These are phyloP conservation scores for Fonsecaea monophora DNA, from an alignment of 2,329 filamentous ascomycete species.

Conservation along the genomic window DNA sequence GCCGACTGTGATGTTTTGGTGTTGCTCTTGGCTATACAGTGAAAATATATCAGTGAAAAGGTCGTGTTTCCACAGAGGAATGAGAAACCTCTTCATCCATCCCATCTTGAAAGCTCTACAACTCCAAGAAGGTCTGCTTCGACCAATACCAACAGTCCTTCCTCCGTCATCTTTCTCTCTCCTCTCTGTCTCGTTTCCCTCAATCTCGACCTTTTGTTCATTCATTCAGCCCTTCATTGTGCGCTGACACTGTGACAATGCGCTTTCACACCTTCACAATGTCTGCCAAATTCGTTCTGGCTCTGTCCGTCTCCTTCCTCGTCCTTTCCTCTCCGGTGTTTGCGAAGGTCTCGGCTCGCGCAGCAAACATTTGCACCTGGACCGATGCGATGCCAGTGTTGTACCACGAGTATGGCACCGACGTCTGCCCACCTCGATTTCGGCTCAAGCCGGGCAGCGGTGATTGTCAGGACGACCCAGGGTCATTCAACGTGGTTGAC, in stretches of 20 bases:
- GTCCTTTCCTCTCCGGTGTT: neutral
- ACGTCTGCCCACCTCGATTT: conserved; percentile 15
- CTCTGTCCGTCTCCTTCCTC: conserved; percentile 2
- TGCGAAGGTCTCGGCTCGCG: neutral
- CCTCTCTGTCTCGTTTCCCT: neutral
- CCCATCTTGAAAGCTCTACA: neutral
- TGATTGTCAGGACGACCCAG: conserved; percentile 1
- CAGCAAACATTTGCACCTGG: conserved; percentile 7
- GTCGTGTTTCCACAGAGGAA: neutral
- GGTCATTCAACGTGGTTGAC: neutral
- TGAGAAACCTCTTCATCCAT: neutral
- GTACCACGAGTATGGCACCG: conserved; percentile 20
- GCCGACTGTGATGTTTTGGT: neutral
- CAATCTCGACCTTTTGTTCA: neutral
- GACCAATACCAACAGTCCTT: neutral
- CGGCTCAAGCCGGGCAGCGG: neutral
- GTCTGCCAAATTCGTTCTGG: neutral
- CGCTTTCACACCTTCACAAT: neutral
- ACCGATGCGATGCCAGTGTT: neutral
- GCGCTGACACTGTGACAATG: neutral
- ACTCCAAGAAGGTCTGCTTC: neutral
- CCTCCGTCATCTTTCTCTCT: neutral
- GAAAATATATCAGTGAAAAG: conserved; percentile 2
- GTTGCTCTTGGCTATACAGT: neutral
- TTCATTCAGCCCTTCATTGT: neutral